Evolutionary conservation across 257 asterid species (phyloP).

Genomic region (Solanum clarkiae): DNA sequence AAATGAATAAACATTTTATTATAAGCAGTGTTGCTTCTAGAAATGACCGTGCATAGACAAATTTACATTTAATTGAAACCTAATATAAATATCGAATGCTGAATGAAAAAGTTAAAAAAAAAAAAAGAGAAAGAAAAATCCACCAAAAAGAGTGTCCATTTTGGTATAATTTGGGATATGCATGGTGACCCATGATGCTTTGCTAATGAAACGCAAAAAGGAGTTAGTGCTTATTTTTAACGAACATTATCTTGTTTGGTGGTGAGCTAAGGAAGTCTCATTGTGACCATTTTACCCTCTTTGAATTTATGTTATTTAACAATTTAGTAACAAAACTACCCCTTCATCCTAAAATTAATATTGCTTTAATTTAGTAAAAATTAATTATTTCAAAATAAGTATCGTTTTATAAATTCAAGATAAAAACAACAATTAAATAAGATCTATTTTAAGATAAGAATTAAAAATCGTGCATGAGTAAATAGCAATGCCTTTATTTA

Average conservation of each 20-base stretch:
- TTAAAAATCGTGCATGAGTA: no score
- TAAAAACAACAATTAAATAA: no score
- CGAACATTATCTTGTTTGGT: conserved; percentile 10
- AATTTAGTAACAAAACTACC: no score
- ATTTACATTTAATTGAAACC: neutral
- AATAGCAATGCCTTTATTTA: no score
- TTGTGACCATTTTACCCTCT: neutral
- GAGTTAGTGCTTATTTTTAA: neutral
- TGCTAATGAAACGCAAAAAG: neutral
- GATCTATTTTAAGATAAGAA: no score
- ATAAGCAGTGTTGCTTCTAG: neutral
- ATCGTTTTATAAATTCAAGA: no score
- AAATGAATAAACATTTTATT: neutral
- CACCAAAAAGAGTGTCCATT: neutral
- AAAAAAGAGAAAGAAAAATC: neutral
- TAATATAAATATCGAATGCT: neutral
- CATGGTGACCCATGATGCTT: conserved; percentile 8
- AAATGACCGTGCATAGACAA: fast-evolving
- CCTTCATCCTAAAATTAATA: no score
- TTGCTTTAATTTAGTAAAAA: no score
- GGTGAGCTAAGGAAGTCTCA: conserved; percentile 2
- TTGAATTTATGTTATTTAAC: neutral
- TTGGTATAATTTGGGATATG: neutral
- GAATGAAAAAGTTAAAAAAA: no score
- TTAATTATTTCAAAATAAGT: no score